phyloP scores from a whole-genome alignment of 2,329 filamentous ascomycete genomes.

The Colletotrichum ledebouriae region DNA sequence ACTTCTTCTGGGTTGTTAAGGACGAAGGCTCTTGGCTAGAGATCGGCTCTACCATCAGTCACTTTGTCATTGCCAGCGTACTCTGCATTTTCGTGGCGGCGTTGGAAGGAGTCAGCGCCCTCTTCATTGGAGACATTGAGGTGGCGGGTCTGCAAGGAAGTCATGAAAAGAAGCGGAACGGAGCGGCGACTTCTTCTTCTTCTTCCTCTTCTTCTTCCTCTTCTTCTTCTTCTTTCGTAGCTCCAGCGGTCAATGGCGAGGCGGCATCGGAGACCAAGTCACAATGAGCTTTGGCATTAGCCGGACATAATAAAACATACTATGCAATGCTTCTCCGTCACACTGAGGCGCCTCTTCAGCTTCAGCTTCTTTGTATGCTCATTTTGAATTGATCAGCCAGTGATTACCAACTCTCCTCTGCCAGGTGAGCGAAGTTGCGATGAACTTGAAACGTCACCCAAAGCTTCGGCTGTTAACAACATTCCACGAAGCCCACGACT shows the following conservation, averaged over 20 bases:
- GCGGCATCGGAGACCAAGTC: not conserved
- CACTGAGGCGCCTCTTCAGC: no score
- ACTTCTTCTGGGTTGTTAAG: constrained; percentile 98
- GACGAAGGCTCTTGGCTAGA: constrained; percentile 98
- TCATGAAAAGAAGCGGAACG: not conserved
- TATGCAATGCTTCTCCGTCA: no score
- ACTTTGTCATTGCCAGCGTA: constrained; percentile 92
- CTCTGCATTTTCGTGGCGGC: constrained; percentile 91
- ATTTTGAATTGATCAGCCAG: no score
- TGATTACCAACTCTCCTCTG: no score
- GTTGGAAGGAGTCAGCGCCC: constrained; percentile 86
- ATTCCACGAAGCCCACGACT: no score
- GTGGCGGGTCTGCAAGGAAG: constrained; percentile 55
- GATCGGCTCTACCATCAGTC: constrained; percentile 95
- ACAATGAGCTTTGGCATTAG: not conserved
- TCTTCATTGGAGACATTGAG: constrained; percentile 85
- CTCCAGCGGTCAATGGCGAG: constrained; percentile 10
- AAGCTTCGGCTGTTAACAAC: not conserved
- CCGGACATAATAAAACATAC: not conserved
- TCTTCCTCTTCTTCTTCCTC: not conserved
- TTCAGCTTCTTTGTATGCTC: no score
- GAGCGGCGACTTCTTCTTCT: constrained; percentile 1
- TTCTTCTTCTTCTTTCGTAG: not conserved
- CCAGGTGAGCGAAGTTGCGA: not conserved
- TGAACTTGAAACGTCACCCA: constrained; percentile 11